Percentiles rank a stretch among this genome's conserved stretches.
These are phyloP conservation scores for Suillus occidentalis DNA, from an alignment of 768 basidiomycete species.

Conservation along the genomic window DNA sequence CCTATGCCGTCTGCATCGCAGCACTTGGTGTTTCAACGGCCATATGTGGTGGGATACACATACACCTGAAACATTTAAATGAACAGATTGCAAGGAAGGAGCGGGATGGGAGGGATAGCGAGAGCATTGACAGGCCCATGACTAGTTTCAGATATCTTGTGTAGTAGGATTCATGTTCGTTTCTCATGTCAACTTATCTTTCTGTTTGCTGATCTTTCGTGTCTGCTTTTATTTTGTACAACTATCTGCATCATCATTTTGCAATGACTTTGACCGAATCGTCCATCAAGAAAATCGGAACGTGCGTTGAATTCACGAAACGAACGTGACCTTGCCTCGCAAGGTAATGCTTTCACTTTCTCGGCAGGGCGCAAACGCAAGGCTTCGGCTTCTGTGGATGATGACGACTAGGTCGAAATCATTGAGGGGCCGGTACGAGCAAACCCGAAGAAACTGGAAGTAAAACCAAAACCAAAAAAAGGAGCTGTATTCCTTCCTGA, in stretches of 20 bases:
- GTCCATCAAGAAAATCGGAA: no score
- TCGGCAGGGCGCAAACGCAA: slow-evolving; percentile 48
- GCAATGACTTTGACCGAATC: no score
- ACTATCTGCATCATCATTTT: no score
- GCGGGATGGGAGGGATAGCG: neutral
- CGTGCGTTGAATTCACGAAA: no score
- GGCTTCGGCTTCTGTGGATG: slow-evolving; percentile 34
- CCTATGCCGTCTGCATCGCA: slow-evolving; percentile 69
- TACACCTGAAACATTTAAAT: neutral
- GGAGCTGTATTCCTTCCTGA: slow-evolving; percentile 14
- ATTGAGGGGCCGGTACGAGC: slow-evolving; percentile 44
- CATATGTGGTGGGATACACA: neutral
- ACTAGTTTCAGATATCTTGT: neutral
- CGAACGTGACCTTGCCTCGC: no score
- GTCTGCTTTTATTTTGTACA: no score
- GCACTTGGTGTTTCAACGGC: neutral
- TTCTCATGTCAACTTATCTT: no score
- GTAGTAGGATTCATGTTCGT: neutral
- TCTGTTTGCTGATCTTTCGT: no score
- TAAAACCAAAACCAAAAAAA: slow-evolving; percentile 43
- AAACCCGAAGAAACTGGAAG: slow-evolving; percentile 33
- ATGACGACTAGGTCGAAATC: slow-evolving; percentile 58
- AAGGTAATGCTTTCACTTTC: no score
- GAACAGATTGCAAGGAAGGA: neutral
- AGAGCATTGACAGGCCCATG: no score